Conservation (phyloP, 257 asterid species). For the Solanum acaule region DNA sequence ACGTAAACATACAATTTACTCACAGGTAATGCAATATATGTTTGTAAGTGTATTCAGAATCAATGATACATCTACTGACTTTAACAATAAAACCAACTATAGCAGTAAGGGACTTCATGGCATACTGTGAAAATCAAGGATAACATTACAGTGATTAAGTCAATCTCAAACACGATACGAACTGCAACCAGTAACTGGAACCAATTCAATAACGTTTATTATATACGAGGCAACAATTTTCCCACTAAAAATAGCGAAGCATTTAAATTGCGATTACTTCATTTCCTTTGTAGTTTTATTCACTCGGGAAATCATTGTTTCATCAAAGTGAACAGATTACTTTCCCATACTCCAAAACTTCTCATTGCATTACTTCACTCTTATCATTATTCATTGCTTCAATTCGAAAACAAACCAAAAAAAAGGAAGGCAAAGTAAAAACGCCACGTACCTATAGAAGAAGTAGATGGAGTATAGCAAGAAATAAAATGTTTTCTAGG, state of each 20-base stretch:
- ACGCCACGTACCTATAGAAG: neutral
- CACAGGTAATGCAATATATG: neutral
- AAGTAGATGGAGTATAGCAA: constrained; percentile 1
- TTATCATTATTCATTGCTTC: neutral
- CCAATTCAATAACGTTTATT: neutral
- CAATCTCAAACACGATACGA: neutral
- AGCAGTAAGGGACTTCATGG: neutral
- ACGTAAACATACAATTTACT: neutral
- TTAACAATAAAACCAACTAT: neutral
- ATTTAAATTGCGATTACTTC: neutral
- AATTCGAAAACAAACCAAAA: neutral
- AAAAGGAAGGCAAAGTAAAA: neutral
- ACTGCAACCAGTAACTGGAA: neutral
- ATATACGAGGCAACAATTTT: neutral
- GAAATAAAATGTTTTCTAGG: neutral
- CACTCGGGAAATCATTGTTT: neutral
- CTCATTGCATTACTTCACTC: neutral
- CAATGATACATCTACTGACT: neutral
- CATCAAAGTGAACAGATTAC: neutral
- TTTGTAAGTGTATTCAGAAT: neutral
- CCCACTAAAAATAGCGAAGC: neutral
- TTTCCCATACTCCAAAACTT: neutral
- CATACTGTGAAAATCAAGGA: neutral
- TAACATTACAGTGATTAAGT: neutral
- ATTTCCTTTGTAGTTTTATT: neutral